Base-by-base conservation (phyloP, 805 yeast genomes). In the Candida insectalens region DNA sequence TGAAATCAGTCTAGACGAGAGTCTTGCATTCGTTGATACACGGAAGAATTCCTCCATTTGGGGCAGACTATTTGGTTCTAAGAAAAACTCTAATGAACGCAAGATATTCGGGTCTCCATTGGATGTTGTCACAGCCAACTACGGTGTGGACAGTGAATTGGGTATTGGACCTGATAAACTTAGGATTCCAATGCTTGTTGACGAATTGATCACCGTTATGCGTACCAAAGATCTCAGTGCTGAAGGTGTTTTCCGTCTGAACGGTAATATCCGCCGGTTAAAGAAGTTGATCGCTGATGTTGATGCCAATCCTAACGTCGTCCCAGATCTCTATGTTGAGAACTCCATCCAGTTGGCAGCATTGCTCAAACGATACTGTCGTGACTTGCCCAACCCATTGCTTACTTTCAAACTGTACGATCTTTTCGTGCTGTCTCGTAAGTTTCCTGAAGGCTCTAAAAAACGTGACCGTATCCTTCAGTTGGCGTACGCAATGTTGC, bases 231-330 rank as follows among this genome's bases (percentile, higher is more conserved):
- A 92, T 57, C 74, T 89, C 80, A 83, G 96, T 3, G 87, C 78
- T 20, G 98, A 92, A 57, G 98, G 98, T 39, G 80, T 92, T 4
- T 92, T 92, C 69, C 74, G 99, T 48, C 81, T 88, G 51, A 92
- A 92, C 52, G 99, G 99, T 49, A 92, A 92, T 52, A 88, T 92
- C 50, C 76, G 87, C 46, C 70, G 83, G 29, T 63, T 89, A 33
- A 74, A 80, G 45, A 83, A 78, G 43, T 60, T 88, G 37, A 71
- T 85, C 0, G 84, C 75, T 35, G 69, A 64, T 31, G 79, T 89
- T 43, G 92, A 92, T 57, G 63, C 68, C 29, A 33, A 38, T 31
- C 95, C 96, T 2, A 69, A 74, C 16, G 71, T 65, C 36, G 69
- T 77, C 6, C 92, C 94, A 0, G 77, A 77, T 45, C 67, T 87